These are phyloP conservation scores for Desmodesmus armatus DNA, from an alignment of 139 green algal genomes.

Conservation along the genomic window DNA sequence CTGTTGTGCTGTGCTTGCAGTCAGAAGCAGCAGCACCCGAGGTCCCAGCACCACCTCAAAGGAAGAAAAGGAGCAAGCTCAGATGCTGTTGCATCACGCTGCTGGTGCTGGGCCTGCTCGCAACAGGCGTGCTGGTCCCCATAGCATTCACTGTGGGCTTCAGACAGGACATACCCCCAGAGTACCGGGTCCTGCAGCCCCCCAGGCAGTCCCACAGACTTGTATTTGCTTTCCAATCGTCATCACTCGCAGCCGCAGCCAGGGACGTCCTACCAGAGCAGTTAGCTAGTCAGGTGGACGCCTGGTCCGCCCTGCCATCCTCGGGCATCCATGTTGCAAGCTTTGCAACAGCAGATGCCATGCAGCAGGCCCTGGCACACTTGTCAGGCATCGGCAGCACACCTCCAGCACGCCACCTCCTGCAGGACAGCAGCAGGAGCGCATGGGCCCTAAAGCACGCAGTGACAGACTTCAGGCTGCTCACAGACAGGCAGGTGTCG, in stretches of 20 bases:
- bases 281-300: not conserved
- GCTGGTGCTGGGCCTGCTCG: not conserved
- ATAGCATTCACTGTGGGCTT: conserved; percentile 19
- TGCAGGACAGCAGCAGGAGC: conserved; percentile 4
- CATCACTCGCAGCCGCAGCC: not conserved
- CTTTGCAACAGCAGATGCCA: not conserved
- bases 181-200: conserved; percentile 3
- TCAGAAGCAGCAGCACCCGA: not conserved
- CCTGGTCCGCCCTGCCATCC: not conserved
- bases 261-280: not conserved
- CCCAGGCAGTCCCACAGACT: not conserved
- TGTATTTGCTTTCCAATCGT: not conserved
- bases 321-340: conserved; percentile 23
- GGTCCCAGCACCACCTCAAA: too few species aligned
- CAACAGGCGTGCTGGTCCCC: conserved; percentile 18
- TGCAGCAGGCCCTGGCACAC: conserved; percentile 21
- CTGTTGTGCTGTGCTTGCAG: too few species aligned
- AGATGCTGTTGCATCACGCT: not conserved
- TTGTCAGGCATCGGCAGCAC: not conserved
- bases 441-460: too few species aligned
- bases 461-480: conserved; percentile 9
- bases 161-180: not conserved
- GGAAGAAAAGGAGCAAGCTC: not conserved
- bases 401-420: conserved; percentile 2
- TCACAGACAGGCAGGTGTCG: not conserved